These are phyloP conservation scores for Epichloe scottii DNA, from an alignment of 2,329 filamentous ascomycete genomes.

Conservation along the genomic window DNA sequence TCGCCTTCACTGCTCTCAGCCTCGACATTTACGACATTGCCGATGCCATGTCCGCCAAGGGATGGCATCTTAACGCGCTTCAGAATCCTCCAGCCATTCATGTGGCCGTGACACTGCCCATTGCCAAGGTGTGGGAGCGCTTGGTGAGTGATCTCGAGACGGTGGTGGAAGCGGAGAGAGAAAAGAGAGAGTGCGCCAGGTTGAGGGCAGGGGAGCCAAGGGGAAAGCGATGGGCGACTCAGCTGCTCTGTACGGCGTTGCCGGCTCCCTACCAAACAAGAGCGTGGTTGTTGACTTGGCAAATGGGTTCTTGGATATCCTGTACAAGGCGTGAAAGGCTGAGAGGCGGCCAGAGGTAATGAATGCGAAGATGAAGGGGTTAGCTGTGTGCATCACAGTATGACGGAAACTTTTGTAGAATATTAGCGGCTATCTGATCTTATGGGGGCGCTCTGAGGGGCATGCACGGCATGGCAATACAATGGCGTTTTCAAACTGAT, in stretches of 20 bases:
- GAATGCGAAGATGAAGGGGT: not conserved
- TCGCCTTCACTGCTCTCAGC: slow-evolving; percentile 74
- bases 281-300: slow-evolving; percentile 85
- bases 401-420: not conserved
- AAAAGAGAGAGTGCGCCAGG: slow-evolving; percentile 64
- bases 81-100: slow-evolving; percentile 89
- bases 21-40: slow-evolving; percentile 91
- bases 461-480: not conserved
- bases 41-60: slow-evolving; percentile 69
- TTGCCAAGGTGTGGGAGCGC: slow-evolving; percentile 67
- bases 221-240: slow-evolving; percentile 64
- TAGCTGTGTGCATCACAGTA: not conserved
- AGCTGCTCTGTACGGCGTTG: slow-evolving; percentile 86
- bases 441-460: not conserved
- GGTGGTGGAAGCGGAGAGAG: slow-evolving; percentile 59
- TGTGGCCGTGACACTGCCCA: slow-evolving; percentile 82
- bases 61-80: slow-evolving; percentile 93
- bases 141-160: slow-evolving; percentile 61
- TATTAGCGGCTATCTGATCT: not conserved
- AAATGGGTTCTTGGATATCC: slow-evolving; percentile 77
- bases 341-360: not conserved
- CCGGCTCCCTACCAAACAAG: slow-evolving; percentile 90
- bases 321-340: slow-evolving; percentile 65
- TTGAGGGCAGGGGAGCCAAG: slow-evolving; percentile 53
- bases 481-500: not conserved